Conservation (phyloP, 768 basidiomycete genomes). For the Phylloporus sp. region DNA sequence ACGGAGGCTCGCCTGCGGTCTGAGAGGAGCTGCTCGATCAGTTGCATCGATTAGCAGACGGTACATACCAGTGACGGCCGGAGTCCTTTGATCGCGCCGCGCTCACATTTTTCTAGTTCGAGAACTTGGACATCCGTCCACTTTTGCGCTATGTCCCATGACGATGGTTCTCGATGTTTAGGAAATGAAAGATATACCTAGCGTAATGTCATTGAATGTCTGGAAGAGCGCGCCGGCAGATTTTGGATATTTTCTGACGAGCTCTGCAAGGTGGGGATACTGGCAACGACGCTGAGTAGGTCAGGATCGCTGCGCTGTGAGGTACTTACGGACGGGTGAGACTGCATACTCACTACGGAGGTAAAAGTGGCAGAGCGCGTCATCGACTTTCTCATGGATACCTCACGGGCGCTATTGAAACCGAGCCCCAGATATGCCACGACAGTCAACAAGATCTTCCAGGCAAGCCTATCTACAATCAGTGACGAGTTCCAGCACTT, state of each 20-base stretch:
- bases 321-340: constrained; percentile 23
- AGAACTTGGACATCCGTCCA: constrained; percentile 63
- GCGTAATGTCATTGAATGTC: constrained; percentile 67
- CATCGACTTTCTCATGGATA: constrained; percentile 14
- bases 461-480: constrained; percentile 22
- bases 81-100: constrained; percentile 57
- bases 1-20: constrained; percentile 37
- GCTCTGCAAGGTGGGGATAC: constrained; percentile 43
- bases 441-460: constrained; percentile 46
- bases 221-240: constrained; percentile 62
- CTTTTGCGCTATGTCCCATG: constrained; percentile 52
- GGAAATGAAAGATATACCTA: constrained; percentile 39
- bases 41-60: background rate
- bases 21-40: constrained; percentile 18
- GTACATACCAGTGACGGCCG: constrained; percentile 46
- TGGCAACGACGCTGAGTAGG: constrained; percentile 19
- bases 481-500: background rate
- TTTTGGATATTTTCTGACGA: constrained; percentile 57
- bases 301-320: background rate
- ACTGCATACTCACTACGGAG: constrained; percentile 12
- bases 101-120: constrained; percentile 49
- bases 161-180: background rate
- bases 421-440: constrained; percentile 45
- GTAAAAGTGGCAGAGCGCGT: background rate
- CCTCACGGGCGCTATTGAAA: constrained; percentile 11